phyloP scores from a whole-genome alignment of 2,329 filamentous ascomycete species.

The Pyrenochaeta sp. region DNA sequence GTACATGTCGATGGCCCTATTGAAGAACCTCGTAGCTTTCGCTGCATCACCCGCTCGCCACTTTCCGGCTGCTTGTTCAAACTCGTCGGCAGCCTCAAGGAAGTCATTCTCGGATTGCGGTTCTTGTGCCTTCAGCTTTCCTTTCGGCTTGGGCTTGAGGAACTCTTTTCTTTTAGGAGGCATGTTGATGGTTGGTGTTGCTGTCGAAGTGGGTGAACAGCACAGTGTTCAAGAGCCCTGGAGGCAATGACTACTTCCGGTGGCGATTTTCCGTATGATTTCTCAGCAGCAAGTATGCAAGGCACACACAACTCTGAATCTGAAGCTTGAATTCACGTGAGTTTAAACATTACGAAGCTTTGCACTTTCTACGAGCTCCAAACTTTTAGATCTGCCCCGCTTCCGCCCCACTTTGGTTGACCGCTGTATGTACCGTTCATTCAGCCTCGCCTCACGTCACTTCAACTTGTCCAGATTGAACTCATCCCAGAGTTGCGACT shows the following conservation, averaged over 20 bases:
- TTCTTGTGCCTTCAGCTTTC: conserved; percentile 50
- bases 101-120: conserved; percentile 73
- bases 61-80: conserved; percentile 77
- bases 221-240: neutral
- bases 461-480: conserved; percentile 45
- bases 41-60: conserved; percentile 74
- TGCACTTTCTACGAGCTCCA: conserved; percentile 7
- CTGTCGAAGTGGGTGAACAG: neutral
- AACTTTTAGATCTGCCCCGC: conserved; percentile 26
- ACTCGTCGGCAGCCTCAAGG: conserved; percentile 70
- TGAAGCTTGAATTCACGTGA: neutral
- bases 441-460: conserved; percentile 11
- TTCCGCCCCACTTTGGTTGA: conserved; percentile 21
- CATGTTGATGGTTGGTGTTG: conserved; percentile 19
- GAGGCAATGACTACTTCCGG: neutral
- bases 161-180: conserved; percentile 43
- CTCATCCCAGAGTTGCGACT: conserved; percentile 52
- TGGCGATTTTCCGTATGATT: neutral
- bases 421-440: too few relatives aligned
- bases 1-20: conserved; percentile 71
- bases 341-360: neutral
- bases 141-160: conserved; percentile 38
- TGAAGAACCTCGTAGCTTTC: conserved; percentile 68
- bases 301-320: too few relatives aligned
- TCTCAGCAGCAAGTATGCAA: neutral